Base-by-base conservation (phyloP, 352 stramenopile genomes). In the Peronospora farinosa region DNA sequence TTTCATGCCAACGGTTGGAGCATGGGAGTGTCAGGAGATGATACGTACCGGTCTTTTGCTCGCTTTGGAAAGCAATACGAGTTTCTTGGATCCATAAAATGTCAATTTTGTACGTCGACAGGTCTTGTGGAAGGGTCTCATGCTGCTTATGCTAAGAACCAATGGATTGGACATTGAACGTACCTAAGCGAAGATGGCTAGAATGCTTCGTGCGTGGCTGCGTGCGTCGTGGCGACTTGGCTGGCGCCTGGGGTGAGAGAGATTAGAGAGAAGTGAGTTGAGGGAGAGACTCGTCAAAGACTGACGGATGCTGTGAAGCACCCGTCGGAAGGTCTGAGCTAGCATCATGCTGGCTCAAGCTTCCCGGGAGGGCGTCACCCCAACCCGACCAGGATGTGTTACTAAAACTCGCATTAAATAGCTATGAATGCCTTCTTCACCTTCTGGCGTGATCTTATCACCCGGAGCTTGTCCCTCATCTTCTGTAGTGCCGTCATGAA, bases 291-390 rank as follows among this genome's bases (percentile, higher is more conserved):
- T 41, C 38, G 45, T 46, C 1, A 50, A 51, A 50, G 32, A 54
- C 44, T 47, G 40, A 23, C 15, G 43, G 31, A 53, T 13, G 37
- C 43, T 0, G 19, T 40, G 16, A 51, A 60, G 40, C 32, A 23
- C 31, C 40, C 30, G 46, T 21, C 54, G 40, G 32, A 61, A 55
- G 46, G 11, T 8, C 8, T 51, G 25, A 32, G 40, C 46, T 44
- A 56, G 40, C 46, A 52, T 56, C 39, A 54, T 54, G 45, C 38
- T 46, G 5, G 38, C 38, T 12, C 31, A 49, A 19, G 43, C 42
- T 49, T 60, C 39, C 36, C 41, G 51, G 41, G 40, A 58, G 41
- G 41, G 28, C 51, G 38, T 48, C 17, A 55, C 48, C 30, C 48
- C 48, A 48, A 43, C 38, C 38, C 17, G 19, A 48, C 48, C 48